Evolutionary conservation across 2,329 filamentous ascomycete genomes (phyloP).

Genomic region (Trichoderma endophyticum): DNA sequence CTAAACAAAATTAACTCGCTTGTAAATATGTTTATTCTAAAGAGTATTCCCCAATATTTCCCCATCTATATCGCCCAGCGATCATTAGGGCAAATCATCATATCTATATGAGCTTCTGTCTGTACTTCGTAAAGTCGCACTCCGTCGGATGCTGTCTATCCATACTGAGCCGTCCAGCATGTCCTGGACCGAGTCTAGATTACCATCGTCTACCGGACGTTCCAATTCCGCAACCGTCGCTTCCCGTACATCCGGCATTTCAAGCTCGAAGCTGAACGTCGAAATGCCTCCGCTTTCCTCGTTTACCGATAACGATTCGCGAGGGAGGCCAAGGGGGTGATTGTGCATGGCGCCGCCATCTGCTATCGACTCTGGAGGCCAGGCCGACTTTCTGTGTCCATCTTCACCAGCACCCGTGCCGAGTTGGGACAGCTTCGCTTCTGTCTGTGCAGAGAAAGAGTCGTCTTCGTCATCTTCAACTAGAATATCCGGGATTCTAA

Average conservation of each 20-base stretch:
- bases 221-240: constrained; percentile 16
- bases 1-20: not conserved
- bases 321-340: constrained; percentile 55
- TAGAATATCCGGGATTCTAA: constrained; percentile 84
- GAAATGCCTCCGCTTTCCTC: constrained; percentile 46
- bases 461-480: constrained; percentile 67
- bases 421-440: not conserved
- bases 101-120: constrained; percentile 36
- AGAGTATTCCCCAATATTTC: not conserved
- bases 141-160: constrained; percentile 88
- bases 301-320: constrained; percentile 41
- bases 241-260: constrained; percentile 40
- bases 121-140: constrained; percentile 65
- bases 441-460: constrained; percentile 19
- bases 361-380: constrained; percentile 42
- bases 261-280: constrained; percentile 58
- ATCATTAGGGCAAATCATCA: constrained; percentile 26
- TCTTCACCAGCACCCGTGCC: constrained; percentile 13
- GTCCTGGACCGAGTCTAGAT: constrained; percentile 73
- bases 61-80: not conserved
- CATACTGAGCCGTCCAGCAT: constrained; percentile 87
- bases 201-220: constrained; percentile 59
- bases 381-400: constrained; percentile 19
- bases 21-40: not conserved
- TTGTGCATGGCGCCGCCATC: constrained; percentile 31